Evolutionary conservation across 352 stramenopile species (phyloP).

Genomic region (Pythium grandisporangium): DNA sequence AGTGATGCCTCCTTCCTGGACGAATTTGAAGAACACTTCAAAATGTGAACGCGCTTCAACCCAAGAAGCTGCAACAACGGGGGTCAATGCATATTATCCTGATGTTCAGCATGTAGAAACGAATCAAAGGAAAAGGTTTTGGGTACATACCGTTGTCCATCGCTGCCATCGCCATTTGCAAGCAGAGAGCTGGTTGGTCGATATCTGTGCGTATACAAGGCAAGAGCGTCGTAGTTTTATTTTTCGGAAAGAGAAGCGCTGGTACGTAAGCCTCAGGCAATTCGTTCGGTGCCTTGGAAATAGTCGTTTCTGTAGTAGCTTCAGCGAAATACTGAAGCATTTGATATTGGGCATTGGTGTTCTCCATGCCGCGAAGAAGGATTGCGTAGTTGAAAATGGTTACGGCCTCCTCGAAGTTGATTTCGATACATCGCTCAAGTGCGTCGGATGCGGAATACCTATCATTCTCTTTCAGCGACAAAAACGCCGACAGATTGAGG

Average conservation of each 20-base stretch:
- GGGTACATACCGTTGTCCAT: constrained; percentile 4
- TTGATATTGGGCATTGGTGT: constrained; percentile 36
- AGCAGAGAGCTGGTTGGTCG: neutral
- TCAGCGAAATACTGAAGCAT: constrained; percentile 44
- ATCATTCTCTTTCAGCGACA: constrained; percentile 24
- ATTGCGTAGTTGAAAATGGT: constrained; percentile 67
- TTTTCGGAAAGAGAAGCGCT: constrained; percentile 3
- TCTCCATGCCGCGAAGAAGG: constrained; percentile 39
- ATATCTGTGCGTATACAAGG: neutral
- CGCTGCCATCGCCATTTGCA: constrained; percentile 8
- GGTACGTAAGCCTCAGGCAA: neutral
- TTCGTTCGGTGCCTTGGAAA: neutral
- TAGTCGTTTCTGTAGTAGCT: neutral
- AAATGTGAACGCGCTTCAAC: constrained; percentile 5
- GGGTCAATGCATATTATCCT: no score
- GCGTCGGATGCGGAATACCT: constrained; percentile 24
- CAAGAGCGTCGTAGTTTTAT: neutral
- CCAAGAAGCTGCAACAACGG: constrained; percentile 5
- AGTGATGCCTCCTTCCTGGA: no score
- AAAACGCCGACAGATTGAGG: constrained; percentile 41
- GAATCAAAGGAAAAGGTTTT: no score
- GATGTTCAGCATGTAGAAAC: no score
- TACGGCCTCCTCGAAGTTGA: constrained; percentile 32
- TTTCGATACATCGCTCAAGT: constrained; percentile 45
- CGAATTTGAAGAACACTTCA: constrained; percentile 9